A percentile compares a stretch with the other conserved stretches of the same genome.
phyloP scores from a whole-genome alignment of 768 basidiomycete genomes.

The Macrolepiota dolichaula region DNA sequence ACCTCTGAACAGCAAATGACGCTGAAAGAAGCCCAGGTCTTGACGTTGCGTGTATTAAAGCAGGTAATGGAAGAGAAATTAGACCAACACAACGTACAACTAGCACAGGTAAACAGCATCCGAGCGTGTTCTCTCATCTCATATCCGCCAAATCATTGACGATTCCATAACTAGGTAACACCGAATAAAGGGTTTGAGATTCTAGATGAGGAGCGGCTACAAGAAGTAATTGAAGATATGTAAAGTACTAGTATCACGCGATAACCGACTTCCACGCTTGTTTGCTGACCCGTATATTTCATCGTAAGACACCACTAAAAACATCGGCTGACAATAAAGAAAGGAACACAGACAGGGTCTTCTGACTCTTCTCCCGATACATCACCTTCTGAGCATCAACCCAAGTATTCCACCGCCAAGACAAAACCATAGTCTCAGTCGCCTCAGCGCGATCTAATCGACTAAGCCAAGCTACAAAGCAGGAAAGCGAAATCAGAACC shows the following conservation, averaged over 20 bases:
- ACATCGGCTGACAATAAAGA: background rate
- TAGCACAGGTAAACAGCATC: conserved; percentile 71
- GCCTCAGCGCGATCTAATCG: background rate
- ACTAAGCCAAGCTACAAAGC: background rate
- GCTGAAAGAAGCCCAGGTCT: conserved; percentile 78
- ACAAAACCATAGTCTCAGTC: background rate
- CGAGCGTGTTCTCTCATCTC: conserved; percentile 5
- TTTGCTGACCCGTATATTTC: background rate
- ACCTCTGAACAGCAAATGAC: conserved; percentile 75
- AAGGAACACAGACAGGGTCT: background rate
- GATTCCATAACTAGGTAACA: conserved; percentile 60
- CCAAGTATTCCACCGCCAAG: background rate
- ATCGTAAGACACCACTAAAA: background rate
- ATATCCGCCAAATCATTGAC: conserved; percentile 3
- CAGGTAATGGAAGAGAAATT: conserved; percentile 99
- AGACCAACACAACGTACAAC: conserved; percentile 97
- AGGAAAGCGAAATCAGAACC: background rate
- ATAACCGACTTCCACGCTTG: conserved; percentile 1
- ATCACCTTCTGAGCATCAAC: background rate
- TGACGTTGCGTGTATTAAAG: conserved; percentile 89
- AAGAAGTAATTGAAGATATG: conserved; percentile 84
- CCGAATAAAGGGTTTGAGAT: conserved; percentile 83
- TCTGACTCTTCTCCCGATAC: background rate
- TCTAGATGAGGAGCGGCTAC: conserved; percentile 73
- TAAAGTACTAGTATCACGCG: conserved; percentile 31